Percentiles rank a stretch among this genome's conserved stretches.
phyloP scores from a whole-genome alignment of 495 filamentous ascomycete genomes.

The Staphylotrichum longicolle region DNA sequence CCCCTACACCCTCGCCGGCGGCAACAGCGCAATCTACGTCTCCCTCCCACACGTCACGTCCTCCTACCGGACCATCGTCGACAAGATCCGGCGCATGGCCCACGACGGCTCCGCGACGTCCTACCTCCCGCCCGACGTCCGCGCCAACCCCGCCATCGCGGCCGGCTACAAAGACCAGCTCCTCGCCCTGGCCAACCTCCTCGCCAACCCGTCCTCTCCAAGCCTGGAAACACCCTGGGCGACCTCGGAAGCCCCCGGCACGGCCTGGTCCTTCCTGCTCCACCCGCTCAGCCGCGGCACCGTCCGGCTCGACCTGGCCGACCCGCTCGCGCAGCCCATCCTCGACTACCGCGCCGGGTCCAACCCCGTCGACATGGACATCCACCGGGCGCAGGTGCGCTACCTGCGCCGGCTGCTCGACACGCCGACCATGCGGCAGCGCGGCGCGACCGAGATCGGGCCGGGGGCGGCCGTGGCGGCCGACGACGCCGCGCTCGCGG shows the following conservation, averaged over 20 bases:
- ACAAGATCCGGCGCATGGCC: constrained; percentile 16
- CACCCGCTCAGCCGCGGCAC: constrained; percentile 37
- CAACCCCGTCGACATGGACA: constrained; percentile 37
- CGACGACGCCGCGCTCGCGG: constrained; percentile 8
- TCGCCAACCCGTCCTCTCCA: constrained; percentile 22
- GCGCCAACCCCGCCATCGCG: constrained; percentile 15
- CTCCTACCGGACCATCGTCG: constrained; percentile 7
- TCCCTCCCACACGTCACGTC: constrained; percentile 25
- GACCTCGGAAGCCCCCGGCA: constrained; percentile 12
- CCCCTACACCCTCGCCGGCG: constrained; percentile 28
- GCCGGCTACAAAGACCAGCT: constrained; percentile 31
- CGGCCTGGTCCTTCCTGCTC: constrained; percentile 24
- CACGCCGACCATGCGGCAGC: constrained; percentile 22
- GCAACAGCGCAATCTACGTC: constrained; percentile 32
- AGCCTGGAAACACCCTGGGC: constrained; percentile 33
- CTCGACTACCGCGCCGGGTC: constrained; percentile 32
- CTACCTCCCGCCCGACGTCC: constrained; percentile 20
- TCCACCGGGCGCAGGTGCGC: constrained; percentile 25
- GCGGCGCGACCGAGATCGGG: constrained; percentile 18
- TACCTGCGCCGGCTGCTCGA: constrained; percentile 26
- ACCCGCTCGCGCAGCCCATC: constrained; percentile 32
- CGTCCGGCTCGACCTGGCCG: constrained; percentile 34
- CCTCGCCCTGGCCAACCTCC: constrained; percentile 17
- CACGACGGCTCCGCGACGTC: constrained; percentile 15
- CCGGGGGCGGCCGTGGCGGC: constrained; percentile 19